These are phyloP conservation scores for Ogataea saltuana DNA, from an alignment of 805 yeast genomes.

Conservation along the genomic window DNA sequence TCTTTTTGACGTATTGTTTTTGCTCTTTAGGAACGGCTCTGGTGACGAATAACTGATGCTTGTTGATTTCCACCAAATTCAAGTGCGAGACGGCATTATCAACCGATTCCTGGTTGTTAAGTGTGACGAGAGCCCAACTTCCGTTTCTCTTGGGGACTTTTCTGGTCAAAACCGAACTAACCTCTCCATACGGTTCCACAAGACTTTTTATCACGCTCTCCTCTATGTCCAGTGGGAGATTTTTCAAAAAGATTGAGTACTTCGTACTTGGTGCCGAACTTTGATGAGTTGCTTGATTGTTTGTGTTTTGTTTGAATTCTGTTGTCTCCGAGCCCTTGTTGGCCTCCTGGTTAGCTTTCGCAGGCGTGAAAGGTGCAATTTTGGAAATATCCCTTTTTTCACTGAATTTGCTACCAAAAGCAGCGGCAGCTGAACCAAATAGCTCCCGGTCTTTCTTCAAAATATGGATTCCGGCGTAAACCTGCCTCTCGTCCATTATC, in stretches of 20 bases:
- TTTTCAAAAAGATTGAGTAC: conserved; percentile 34
- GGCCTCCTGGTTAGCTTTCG: too few relatives aligned
- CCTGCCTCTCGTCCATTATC: conserved; percentile 23
- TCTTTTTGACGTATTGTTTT: conserved; percentile 28
- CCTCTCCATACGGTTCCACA: conserved; percentile 35
- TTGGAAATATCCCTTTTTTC: conserved; percentile 18
- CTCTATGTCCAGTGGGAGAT: conserved; percentile 32
- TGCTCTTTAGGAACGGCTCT: conserved; percentile 37
- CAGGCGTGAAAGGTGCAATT: conserved; percentile 17
- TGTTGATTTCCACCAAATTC: conserved; percentile 32
- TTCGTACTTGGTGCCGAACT: conserved; percentile 28
- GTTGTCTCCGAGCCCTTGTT: too few relatives aligned
- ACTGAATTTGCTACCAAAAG: background rate
- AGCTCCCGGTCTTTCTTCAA: conserved; percentile 31
- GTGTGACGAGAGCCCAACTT: conserved; percentile 35
- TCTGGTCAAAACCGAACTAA: conserved; percentile 29
- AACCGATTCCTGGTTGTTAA: conserved; percentile 30
- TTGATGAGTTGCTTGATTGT: too few relatives aligned
- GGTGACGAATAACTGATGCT: conserved; percentile 33
- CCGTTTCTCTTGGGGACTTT: conserved; percentile 33
- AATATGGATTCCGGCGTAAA: conserved; percentile 34
- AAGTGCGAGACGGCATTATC: conserved; percentile 29
- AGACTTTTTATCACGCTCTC: conserved; percentile 27
- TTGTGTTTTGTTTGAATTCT: too few relatives aligned
- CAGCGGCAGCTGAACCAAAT: conserved; percentile 16